Conservation (phyloP, 352 stramenopile genomes). For the Pythium dissotocum region DNA sequence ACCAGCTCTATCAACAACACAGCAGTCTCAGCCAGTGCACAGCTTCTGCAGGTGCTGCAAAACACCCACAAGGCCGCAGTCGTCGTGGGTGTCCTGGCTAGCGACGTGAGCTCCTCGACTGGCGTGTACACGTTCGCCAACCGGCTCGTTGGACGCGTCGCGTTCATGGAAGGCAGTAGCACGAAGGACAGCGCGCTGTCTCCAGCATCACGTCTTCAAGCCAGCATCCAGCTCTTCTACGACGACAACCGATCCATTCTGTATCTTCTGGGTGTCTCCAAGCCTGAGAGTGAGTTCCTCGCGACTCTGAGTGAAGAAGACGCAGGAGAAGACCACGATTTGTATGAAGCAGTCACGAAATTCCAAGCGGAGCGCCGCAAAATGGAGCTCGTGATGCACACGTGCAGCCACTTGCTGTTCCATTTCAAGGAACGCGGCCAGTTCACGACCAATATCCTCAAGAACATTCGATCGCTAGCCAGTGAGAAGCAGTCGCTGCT, state of each 20-base stretch:
- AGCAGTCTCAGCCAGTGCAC: slow-evolving; percentile 12
- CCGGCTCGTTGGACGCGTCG: slow-evolving; percentile 55
- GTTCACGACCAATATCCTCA: slow-evolving; percentile 46
- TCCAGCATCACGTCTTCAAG: slow-evolving; percentile 11
- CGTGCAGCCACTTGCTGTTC: slow-evolving; percentile 62
- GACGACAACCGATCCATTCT: slow-evolving; percentile 46
- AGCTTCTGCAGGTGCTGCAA: slow-evolving; percentile 45
- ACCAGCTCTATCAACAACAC: slow-evolving; percentile 13
- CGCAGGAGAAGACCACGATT: slow-evolving; percentile 19
- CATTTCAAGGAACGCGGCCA: slow-evolving; percentile 42
- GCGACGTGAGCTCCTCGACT: slow-evolving; percentile 35
- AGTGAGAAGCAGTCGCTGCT: slow-evolving; percentile 62
- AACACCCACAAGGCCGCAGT: slow-evolving; percentile 36
- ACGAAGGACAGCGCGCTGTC: slow-evolving; percentile 20
- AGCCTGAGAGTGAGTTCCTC: slow-evolving; percentile 43
- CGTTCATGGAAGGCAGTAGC: slow-evolving; percentile 40
- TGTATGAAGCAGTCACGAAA: slow-evolving; percentile 19
- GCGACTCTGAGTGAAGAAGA: background rate
- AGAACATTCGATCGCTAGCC: slow-evolving; percentile 45
- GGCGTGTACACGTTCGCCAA: slow-evolving; percentile 56
- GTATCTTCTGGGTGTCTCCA: slow-evolving; percentile 55
- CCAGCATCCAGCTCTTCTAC: slow-evolving; percentile 63
- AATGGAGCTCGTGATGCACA: slow-evolving; percentile 66
- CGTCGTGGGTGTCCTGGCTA: slow-evolving; percentile 52
- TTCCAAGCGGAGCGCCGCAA: slow-evolving; percentile 59